phyloP scores from a whole-genome alignment of 805 yeast genomes.

The Kluyveromyces wickerhamii region DNA sequence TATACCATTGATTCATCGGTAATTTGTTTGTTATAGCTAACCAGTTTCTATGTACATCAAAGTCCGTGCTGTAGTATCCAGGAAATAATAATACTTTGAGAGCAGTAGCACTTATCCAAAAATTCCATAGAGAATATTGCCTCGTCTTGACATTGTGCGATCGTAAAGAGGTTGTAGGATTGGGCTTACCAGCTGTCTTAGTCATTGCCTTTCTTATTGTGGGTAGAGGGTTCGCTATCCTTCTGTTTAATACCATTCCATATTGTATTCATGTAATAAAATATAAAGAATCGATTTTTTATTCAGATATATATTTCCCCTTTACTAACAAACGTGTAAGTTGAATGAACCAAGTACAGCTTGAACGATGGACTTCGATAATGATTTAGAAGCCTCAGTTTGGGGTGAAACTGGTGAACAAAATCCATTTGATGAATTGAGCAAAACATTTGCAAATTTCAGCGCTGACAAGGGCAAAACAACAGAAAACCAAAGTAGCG shows the following conservation, averaged over 20 bases:
- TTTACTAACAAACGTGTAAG: too few relatives aligned
- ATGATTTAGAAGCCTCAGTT: constrained; percentile 27
- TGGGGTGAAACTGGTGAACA: constrained; percentile 28
- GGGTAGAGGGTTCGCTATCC: too few relatives aligned
- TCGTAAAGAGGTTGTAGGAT: too few relatives aligned
- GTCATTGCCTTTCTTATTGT: too few relatives aligned
- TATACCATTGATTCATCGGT: constrained; percentile 77
- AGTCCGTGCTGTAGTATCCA: constrained; percentile 90
- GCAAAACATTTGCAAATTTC: constrained; percentile 10
- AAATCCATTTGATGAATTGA: constrained; percentile 8
- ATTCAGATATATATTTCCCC: too few relatives aligned
- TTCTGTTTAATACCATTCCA: too few relatives aligned
- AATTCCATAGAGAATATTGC: constrained; percentile 50
- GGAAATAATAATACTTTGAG: constrained; percentile 58
- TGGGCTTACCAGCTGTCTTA: too few relatives aligned
- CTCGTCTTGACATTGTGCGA: constrained; percentile 8
- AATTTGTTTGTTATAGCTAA: constrained; percentile 75
- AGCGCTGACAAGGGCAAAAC: constrained; percentile 12
- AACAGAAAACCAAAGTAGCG: too few relatives aligned
- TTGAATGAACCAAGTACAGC: not conserved
- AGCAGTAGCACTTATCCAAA: constrained; percentile 55
- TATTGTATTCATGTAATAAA: too few relatives aligned
- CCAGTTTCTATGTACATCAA: constrained; percentile 98
- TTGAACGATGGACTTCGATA: constrained; percentile 20
- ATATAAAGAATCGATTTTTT: too few relatives aligned